Base-by-base conservation (phyloP, 2,329 filamentous ascomycete species). In the Pyrenophora graminea region DNA sequence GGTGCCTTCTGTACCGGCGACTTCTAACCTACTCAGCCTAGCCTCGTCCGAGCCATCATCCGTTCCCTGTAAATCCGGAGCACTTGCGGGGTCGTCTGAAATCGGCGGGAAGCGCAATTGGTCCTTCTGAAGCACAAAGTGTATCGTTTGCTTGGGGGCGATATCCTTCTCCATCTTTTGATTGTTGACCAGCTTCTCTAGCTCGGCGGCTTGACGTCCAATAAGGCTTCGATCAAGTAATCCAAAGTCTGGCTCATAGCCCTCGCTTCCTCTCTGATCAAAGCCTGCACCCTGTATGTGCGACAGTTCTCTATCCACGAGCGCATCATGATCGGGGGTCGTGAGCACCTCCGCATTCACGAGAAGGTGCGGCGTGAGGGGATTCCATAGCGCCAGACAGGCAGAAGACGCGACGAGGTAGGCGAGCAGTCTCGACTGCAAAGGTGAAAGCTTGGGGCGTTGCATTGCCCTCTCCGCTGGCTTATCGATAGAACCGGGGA, bases 381-480 rank as follows among this genome's bases (percentile, higher is more conserved):
- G 72, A 50, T 88, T 74, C 67, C 85, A 88, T 36, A 91, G 69
- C 33, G 84, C 65, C 30, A 87, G 63, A 27, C 89, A 71, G 43
- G 88, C 67, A 25, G 83, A 73, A 27, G 84, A 83, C 46, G 85
- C 83, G 63, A 82, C 77, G 45, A 88, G 69, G 50, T 86, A 89
- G 64, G 86, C 85, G 68, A 83, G 82, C 66, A 90, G 82, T 69
- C 88, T 86, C 75, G 85, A 87, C 77, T 89, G 89, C 61, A 89
- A 77, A 65, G 82, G 85, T 70, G 82, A 86, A 72, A 87, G 80
- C 73, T 86, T 76, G 27, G 72, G 73, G 63, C 74, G 75, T 67
- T 74, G 75, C 72, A 74, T 74, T 59, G 56, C 60, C 58, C 61
- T 62, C 61, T 59, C 43, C 62, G 51, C 62, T 64, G 42, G 53